These are phyloP conservation scores for Chalciporus sphaerocephalus DNA, from an alignment of 768 basidiomycete genomes.

Conservation along the genomic window DNA sequence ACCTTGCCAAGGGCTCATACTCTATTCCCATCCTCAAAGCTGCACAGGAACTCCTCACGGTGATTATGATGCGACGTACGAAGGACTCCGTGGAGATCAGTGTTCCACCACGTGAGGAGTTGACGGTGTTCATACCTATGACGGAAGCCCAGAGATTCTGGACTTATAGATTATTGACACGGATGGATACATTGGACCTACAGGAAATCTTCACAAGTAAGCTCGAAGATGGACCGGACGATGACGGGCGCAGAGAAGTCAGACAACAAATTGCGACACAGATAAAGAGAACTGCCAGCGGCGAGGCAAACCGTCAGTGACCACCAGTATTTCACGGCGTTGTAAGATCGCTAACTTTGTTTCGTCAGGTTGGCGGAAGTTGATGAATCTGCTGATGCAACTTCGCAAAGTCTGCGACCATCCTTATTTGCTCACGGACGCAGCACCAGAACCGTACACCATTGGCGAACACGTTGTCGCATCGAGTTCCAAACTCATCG, in stretches of 20 bases:
- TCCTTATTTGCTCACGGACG: constrained; percentile 50
- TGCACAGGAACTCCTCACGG: constrained; percentile 44
- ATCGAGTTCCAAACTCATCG: constrained; percentile 52
- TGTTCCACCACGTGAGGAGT: constrained; percentile 56
- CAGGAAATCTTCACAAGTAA: constrained; percentile 42
- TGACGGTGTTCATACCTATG: constrained; percentile 53
- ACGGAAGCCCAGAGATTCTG: constrained; percentile 60
- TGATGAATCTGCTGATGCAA: constrained; percentile 71
- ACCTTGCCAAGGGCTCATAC: constrained; percentile 51
- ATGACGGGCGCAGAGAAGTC: constrained; percentile 39
- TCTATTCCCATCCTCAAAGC: constrained; percentile 44
- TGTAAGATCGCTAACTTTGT: neutral
- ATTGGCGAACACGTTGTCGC: constrained; percentile 55
- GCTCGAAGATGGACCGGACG: constrained; percentile 25
- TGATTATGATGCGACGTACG: constrained; percentile 58
- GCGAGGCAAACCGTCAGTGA: constrained; percentile 30
- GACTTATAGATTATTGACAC: constrained; percentile 53
- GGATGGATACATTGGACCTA: constrained; percentile 47
- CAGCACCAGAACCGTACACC: constrained; percentile 45
- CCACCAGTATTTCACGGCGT: neutral
- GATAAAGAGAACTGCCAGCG: constrained; percentile 30
- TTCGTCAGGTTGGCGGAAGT: constrained; percentile 47
- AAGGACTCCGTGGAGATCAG: constrained; percentile 46
- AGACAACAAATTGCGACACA: constrained; percentile 37
- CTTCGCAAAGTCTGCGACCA: constrained; percentile 69